Conservation (phyloP, 139 green algal species). For the Choricystis sp. region DNA sequence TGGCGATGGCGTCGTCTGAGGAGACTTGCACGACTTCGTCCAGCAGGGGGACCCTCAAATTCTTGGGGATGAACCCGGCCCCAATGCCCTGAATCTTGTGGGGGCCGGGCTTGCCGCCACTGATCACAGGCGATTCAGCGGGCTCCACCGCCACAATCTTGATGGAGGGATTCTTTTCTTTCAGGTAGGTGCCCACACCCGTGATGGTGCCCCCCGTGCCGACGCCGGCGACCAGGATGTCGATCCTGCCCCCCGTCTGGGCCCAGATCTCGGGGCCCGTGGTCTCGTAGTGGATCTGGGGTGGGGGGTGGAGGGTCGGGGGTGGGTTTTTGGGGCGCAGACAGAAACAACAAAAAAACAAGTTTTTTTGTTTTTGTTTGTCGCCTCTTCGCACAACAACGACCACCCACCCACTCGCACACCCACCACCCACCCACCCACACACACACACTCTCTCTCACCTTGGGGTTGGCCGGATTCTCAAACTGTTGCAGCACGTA, state of each 20-base stretch:
- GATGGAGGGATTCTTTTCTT: constrained; percentile 42
- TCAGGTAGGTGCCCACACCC: constrained; percentile 59
- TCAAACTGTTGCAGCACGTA: constrained; percentile 38
- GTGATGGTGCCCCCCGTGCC: constrained; percentile 85
- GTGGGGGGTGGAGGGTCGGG: too few relatives aligned
- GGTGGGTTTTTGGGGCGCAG: too few relatives aligned
- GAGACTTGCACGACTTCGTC: constrained; percentile 66
- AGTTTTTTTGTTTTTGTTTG: too few relatives aligned
- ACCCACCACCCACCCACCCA: too few relatives aligned
- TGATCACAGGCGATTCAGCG: constrained; percentile 50
- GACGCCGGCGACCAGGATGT: constrained; percentile 77
- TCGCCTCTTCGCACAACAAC: too few relatives aligned
- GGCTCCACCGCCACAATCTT: constrained; percentile 67
- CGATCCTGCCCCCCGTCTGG: constrained; percentile 62
- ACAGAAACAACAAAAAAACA: too few relatives aligned
- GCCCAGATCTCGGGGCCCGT: constrained; percentile 81
- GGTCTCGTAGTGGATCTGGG: constrained; percentile 33
- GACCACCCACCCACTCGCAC: too few relatives aligned
- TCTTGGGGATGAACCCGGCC: constrained; percentile 64
- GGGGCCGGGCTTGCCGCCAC: constrained; percentile 15
- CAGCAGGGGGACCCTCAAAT: constrained; percentile 60
- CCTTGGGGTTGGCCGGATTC: constrained; percentile 36
- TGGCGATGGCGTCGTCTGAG: constrained; percentile 40
- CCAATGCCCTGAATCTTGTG: constrained; percentile 52
- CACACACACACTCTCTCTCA: constrained; percentile 65